Percentiles rank a stretch among this genome's conserved stretches.
Evolutionary conservation across 352 stramenopile genomes (phyloP).

Genomic region (Pythium sp.): DNA sequence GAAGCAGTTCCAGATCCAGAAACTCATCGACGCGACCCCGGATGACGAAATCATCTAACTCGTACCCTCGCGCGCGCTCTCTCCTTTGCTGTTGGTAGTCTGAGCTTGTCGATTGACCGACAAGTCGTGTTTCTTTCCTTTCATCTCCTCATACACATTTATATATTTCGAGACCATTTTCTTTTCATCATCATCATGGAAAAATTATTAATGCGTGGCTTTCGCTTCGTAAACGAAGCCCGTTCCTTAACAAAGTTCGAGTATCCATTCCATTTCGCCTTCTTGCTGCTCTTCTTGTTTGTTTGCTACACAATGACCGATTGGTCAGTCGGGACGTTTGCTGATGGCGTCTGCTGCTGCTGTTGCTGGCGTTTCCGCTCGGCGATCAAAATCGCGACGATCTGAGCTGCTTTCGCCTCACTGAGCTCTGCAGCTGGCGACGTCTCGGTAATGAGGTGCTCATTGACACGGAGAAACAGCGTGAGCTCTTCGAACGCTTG

Average conservation of each 20-base stretch:
- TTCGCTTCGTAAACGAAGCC: background rate
- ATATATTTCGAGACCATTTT: conserved; percentile 1
- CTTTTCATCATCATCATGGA: background rate
- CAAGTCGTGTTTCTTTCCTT: background rate
- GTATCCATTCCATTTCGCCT: background rate
- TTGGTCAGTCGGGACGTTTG: background rate
- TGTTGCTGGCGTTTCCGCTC: conserved; percentile 9
- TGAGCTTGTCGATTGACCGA: background rate
- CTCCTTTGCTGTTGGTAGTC: conserved; percentile 6
- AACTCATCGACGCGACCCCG: conserved; percentile 80
- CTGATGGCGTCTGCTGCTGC: background rate
- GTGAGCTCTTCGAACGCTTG: conserved; percentile 14
- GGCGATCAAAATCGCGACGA: conserved; percentile 4
- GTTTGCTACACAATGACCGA: background rate
- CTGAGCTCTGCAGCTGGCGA: background rate
- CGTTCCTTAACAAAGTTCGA: background rate
- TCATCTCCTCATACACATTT: background rate
- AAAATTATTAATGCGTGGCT: background rate
- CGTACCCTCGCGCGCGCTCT: background rate
- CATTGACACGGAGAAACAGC: conserved; percentile 11
- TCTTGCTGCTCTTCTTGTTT: background rate
- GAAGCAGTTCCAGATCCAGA: conserved; percentile 90
- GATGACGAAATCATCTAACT: conserved; percentile 41
- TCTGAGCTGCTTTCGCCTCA: background rate
- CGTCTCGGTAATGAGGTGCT: conserved; percentile 3